These are phyloP conservation scores for Fusarium sp. DNA, from an alignment of 2,329 filamentous ascomycete species.

Conservation along the genomic window DNA sequence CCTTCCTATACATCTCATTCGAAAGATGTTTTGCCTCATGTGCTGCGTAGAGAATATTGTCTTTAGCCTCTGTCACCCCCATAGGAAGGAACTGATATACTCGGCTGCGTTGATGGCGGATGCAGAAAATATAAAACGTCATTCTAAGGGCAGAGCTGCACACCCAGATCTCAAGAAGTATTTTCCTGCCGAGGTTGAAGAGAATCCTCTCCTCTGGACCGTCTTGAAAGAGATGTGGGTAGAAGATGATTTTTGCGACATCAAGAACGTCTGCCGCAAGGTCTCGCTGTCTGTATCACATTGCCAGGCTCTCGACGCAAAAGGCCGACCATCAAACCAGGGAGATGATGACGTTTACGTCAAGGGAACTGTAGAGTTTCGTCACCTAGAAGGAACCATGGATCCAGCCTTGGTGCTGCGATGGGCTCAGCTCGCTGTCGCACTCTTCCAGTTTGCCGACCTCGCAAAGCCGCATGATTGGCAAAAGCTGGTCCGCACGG, in stretches of 20 bases:
- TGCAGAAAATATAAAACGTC: background rate
- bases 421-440: constrained; percentile 32
- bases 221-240: constrained; percentile 27
- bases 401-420: constrained; percentile 32
- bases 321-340: background rate
- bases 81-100: background rate
- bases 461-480: constrained; percentile 23
- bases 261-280: background rate
- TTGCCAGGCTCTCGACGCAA: background rate
- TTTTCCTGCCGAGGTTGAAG: background rate
- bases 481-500: constrained; percentile 3
- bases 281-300: constrained; percentile 6
- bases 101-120: background rate
- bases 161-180: constrained; percentile 22
- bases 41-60: constrained; percentile 30
- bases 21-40: constrained; percentile 25
- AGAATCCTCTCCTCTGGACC: background rate
- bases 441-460: constrained; percentile 38
- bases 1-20: constrained; percentile 11
- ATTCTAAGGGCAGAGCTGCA: background rate
- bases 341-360: background rate
- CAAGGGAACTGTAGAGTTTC: constrained; percentile 35
- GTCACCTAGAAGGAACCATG: constrained; percentile 32
- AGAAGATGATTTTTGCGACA: background rate
- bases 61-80: constrained; percentile 22